These are phyloP conservation scores for Suhomyces atakaporum DNA, from an alignment of 1,139 yeast species.

Conservation along the genomic window DNA sequence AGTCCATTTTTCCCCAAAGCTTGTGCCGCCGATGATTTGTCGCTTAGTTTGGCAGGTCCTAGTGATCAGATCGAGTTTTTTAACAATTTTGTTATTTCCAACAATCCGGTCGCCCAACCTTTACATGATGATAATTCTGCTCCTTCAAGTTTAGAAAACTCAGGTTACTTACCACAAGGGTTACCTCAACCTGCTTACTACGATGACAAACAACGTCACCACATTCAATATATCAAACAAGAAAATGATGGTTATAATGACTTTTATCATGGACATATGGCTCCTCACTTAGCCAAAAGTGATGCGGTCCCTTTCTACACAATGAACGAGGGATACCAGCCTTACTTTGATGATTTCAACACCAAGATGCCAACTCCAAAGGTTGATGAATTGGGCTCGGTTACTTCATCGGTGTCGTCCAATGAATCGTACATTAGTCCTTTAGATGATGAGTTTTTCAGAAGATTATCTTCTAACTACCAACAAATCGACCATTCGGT, in stretches of 20 bases:
- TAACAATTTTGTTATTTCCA: constrained; percentile 13
- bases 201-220: constrained; percentile 6
- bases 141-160: background rate
- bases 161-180: background rate
- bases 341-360: constrained; percentile 20
- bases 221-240: constrained; percentile 6
- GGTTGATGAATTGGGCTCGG: constrained; percentile 11
- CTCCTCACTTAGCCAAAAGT: constrained; percentile 1
- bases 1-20: constrained; percentile 15
- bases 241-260: constrained; percentile 1
- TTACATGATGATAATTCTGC: background rate
- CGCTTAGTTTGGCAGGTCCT: constrained; percentile 16
- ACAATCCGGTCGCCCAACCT: constrained; percentile 3
- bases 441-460: constrained; percentile 22
- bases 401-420: constrained; percentile 16
- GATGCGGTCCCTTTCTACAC: constrained; percentile 13
- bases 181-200: constrained; percentile 1
- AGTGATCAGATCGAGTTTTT: constrained; percentile 21
- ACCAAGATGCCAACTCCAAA: constrained; percentile 2
- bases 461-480: constrained; percentile 15
- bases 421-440: constrained; percentile 19
- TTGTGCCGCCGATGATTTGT: constrained; percentile 22
- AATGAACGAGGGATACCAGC: constrained; percentile 16
- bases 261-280: background rate
- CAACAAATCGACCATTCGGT: constrained; percentile 4